phyloP scores from a whole-genome alignment of 1,284 basidiomycete species.

The Trichosporon sp. region DNA sequence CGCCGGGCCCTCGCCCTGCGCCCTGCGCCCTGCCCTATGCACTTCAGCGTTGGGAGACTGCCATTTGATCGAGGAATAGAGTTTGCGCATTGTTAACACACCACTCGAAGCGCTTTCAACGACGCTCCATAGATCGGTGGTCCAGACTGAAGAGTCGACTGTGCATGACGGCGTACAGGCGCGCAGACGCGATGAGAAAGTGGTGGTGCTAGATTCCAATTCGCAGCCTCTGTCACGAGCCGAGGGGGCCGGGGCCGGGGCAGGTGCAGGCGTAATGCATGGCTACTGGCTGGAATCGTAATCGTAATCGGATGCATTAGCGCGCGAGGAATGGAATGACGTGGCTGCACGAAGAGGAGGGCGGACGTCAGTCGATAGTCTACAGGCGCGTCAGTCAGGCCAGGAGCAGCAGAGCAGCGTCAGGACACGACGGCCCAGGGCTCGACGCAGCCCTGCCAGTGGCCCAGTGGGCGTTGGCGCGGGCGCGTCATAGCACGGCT shows the following conservation, averaged over 20 bases:
- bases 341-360: neutral
- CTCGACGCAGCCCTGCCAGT: too few relatives aligned
- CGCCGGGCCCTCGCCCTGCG: too few relatives aligned
- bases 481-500: neutral
- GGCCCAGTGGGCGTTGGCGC: neutral
- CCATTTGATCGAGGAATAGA: neutral
- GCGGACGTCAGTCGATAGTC: neutral
- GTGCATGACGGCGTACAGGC: neutral
- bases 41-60: too few relatives aligned
- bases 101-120: neutral
- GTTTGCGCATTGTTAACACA: neutral
- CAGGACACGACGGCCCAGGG: neutral
- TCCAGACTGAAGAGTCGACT: too few relatives aligned
- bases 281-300: neutral
- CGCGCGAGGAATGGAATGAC: neutral
- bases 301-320: neutral
- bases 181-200: too few relatives aligned
- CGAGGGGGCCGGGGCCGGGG: too few relatives aligned
- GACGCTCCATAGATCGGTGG: too few relatives aligned
- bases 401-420: neutral
- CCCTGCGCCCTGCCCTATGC: too few relatives aligned
- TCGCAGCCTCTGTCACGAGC: neutral
- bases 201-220: neutral
- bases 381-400: neutral
- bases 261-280: too few relatives aligned